Evolutionary conservation across 1,139 yeast species (phyloP).

Genomic region (Saccharomycopsis phalli): DNA sequence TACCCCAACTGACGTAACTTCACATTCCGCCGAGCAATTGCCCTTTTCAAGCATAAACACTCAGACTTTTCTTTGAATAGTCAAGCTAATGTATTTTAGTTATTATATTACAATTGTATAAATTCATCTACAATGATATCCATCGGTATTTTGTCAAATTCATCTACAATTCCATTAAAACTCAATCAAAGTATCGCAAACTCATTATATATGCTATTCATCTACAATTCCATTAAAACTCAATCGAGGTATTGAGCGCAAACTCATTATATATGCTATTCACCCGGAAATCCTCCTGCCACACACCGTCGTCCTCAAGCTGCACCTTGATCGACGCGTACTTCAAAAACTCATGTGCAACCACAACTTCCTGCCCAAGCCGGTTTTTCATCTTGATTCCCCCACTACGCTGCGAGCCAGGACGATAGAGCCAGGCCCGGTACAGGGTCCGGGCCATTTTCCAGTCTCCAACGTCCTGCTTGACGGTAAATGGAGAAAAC

Average conservation of each 20-base stretch:
- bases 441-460: slow-evolving; percentile 6
- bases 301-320: slow-evolving; percentile 3
- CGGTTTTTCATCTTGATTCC: slow-evolving; percentile 10
- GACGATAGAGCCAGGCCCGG: slow-evolving; percentile 10
- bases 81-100: too few species aligned
- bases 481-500: neutral
- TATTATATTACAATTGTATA: too few species aligned
- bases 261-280: slow-evolving; percentile 13
- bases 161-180: too few species aligned
- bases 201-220: slow-evolving; percentile 13
- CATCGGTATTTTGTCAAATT: too few species aligned
- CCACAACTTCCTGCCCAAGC: neutral
- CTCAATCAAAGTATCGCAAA: slow-evolving; percentile 4
- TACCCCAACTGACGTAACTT: too few species aligned
- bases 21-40: too few species aligned
- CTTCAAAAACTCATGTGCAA: slow-evolving; percentile 11
- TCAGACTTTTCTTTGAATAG: too few species aligned
- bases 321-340: slow-evolving; percentile 14
- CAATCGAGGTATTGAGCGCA: slow-evolving; percentile 6
- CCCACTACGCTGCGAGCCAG: neutral
- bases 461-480: slow-evolving; percentile 3
- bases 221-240: slow-evolving; percentile 3
- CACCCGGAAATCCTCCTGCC: slow-evolving; percentile 6
- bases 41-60: too few species aligned
- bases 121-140: too few species aligned